These are phyloP conservation scores for Thraustochytrium sp. DNA, from an alignment of 352 stramenopile species.

Conservation along the genomic window DNA sequence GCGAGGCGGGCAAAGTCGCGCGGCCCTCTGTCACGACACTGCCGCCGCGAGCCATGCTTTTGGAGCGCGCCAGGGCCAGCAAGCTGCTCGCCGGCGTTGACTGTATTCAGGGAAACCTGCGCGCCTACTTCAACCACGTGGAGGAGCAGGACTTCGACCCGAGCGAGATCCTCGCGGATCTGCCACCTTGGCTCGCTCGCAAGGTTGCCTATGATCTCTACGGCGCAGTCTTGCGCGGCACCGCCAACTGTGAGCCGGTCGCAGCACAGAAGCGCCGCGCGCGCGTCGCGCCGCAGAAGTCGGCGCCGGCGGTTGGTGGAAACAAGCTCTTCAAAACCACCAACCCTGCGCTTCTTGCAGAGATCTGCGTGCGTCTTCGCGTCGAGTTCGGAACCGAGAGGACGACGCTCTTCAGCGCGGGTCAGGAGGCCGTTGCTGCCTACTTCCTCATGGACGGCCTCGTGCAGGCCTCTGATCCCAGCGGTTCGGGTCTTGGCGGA, in stretches of 20 bases:
- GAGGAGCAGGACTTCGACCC: not conserved
- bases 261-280: not conserved
- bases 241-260: not conserved
- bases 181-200: not conserved
- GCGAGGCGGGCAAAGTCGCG: not conserved
- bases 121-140: not conserved
- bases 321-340: not conserved
- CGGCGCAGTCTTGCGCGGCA: not conserved
- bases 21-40: not conserved
- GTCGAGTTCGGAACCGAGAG: not conserved
- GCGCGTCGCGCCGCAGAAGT: too few species aligned
- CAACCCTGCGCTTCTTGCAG: not conserved
- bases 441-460: constrained; percentile 3
- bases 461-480: not conserved
- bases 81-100: not conserved
- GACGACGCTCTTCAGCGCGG: not conserved
- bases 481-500: not conserved
- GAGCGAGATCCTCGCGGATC: not conserved
- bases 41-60: not conserved
- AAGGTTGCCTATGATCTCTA: constrained; percentile 14
- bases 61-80: constrained; percentile 8
- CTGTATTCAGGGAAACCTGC: not conserved
- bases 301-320: too few species aligned
- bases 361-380: not conserved
- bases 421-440: not conserved